Base-by-base conservation (phyloP, 2,329 filamentous ascomycete species). In the Calonectria henricotiae region DNA sequence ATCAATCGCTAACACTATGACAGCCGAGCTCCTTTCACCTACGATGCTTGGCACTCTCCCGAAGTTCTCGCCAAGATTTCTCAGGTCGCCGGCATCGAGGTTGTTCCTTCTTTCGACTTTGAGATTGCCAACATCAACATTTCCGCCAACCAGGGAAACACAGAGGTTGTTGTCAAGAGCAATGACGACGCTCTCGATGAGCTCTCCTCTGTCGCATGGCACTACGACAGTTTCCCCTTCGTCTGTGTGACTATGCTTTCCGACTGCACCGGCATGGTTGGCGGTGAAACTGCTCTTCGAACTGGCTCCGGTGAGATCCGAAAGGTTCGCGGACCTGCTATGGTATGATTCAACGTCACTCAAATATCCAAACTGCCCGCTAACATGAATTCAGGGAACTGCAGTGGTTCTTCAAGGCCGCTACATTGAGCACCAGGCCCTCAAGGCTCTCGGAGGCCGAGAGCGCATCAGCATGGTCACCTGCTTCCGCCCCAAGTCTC, bases 201-300 rank as follows among this genome's bases (percentile, higher is more conserved):
- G 8, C 54, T 85, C 71, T 86, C 89, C 6, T 86, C 89, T 27
- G 86, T 92, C 35, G 88, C 86, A 43, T 92, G 90, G 90, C 90
- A 92, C 80, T 87, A 83, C 1, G 90, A 92, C 78, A 89, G 87
- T 76, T 91, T 90, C 77, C 89, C 90, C 1, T 92, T 92, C 75
- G 90, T 92, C n/a, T 91, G 88, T 71, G 89, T 92, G 9, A 85
- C 86, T 2, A 92, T 92, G 89, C 83, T 92, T 13, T 89, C 88
- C 49, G 89, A 92, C 76, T 91, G 89, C 72, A 86, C 85, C 0
- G 83, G 84, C 47, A 92, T 92, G 89, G 81, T 90, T n/a, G 90
- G 90, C 4, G 89, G 90, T 3, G 90, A 92, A 80, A 92, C 89
- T 0, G 89, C 87, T 1, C 78, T 92, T 20, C 83, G 85, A 32